Evolutionary conservation across 495 filamentous ascomycete genomes (phyloP), one percentile per base, ranked within the genome.

Genomic region (Tirmania nivea): DNA sequence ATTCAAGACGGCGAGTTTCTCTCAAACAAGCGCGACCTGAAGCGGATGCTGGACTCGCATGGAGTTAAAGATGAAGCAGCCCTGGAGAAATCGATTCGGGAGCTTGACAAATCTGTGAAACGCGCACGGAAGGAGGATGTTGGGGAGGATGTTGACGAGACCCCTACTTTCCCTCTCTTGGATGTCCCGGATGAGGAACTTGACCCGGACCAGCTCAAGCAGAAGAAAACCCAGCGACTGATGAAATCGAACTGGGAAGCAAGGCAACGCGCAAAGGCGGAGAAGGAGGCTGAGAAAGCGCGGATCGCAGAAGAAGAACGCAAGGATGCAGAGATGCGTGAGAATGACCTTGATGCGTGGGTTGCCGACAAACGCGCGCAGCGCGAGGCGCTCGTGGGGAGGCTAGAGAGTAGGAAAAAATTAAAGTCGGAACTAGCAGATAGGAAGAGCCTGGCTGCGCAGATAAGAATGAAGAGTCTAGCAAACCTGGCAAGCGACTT

Each of bases 381-480:
- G 8, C 81, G 86, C 39, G 75, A 80, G 69, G 62, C 70, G 34
- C 70, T 87, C 11, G 69, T 97, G 1, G 76, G 83, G 64, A 83
- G 75, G 63, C 89, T 96, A 67, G 93, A 93, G 66, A 92, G 96
- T 54, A 79, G 89, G 34, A 84, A 94, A 56, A 75, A 90, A 20
- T 74, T 95, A 52, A 94, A 90, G 66, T 81, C 83, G 1, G 90
- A 97, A 60, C 74, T 95, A 0, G 86, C 87, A 25, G 94, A 96
- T 65, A 83, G 90, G 56, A 97, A 97, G 65, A 94, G 87, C 0
- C 76, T 95, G 10, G 92, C 92, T 10, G 86, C 78, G 53, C 90
- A 95, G 61, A 86, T 90, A 70, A 84, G 90, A 34, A 97, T 97
- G 90, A 95, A 96, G 69, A 86, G 78, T 14, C 81, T 97, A n/a